Conservation (phyloP, 768 basidiomycete species). For the Botryobasidium botryosum region DNA sequence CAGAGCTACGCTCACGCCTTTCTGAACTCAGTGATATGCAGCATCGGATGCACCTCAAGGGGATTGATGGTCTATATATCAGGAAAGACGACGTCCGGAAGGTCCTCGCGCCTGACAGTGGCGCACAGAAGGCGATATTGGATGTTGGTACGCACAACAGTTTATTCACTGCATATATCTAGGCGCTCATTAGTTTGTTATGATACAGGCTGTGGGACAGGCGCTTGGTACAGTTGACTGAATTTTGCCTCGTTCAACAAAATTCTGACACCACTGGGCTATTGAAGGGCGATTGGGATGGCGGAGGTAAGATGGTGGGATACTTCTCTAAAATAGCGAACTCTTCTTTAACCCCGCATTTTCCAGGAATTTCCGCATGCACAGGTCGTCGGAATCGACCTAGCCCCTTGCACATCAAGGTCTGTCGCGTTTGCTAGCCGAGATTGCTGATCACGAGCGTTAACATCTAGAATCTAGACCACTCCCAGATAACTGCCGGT, state of each 20-base stretch:
- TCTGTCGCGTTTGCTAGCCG: constrained; percentile 15
- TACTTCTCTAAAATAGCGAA: too few species aligned
- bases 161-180: too few species aligned
- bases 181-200: too few species aligned
- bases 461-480: too few species aligned
- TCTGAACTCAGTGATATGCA: neutral
- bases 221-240: neutral
- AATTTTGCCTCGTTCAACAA: neutral
- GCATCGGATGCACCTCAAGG: neutral
- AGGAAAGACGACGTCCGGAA: neutral
- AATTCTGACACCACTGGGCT: neutral
- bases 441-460: constrained; percentile 13
- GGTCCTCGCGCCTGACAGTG: neutral
- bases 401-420: constrained; percentile 15
- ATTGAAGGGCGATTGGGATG: constrained; percentile 21
- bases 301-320: too few species aligned
- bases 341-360: too few species aligned
- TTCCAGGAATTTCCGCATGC: too few species aligned
- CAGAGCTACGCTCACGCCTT: too few species aligned
- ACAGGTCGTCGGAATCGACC: constrained; percentile 20
- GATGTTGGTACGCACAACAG: too few species aligned
- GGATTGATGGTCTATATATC: neutral
- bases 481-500: too few species aligned
- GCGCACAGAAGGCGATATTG: neutral
- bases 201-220: too few species aligned